These are phyloP conservation scores for Hsuehochloa calcarea DNA, from an alignment of 176 grass and related monocot species.

Conservation along the genomic window DNA sequence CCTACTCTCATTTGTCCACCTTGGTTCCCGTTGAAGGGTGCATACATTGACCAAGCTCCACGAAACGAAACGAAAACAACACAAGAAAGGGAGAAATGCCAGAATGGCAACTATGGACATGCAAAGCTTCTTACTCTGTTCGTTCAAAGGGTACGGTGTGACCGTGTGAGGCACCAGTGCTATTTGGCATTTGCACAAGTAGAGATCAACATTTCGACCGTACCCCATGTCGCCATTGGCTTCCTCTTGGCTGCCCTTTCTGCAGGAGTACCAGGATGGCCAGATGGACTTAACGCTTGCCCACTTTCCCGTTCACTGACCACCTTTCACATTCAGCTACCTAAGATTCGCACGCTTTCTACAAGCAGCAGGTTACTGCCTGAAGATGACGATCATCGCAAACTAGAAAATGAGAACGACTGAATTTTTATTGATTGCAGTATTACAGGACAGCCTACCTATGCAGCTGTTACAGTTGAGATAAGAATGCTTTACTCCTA, in stretches of 20 bases:
- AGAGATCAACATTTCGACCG: too few species aligned
- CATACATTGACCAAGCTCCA: too few species aligned
- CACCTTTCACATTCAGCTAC: background rate
- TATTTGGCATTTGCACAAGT: too few species aligned
- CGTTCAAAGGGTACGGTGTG: too few species aligned
- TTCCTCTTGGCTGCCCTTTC: too few species aligned
- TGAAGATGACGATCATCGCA: background rate
- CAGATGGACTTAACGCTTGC: background rate
- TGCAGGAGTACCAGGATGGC: background rate
- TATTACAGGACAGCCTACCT: background rate
- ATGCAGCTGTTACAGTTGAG: background rate
- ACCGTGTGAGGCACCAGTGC: too few species aligned
- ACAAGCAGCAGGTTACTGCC: background rate
- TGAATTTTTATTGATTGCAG: background rate
- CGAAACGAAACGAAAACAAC: too few species aligned
- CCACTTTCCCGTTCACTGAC: background rate
- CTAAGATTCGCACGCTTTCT: background rate
- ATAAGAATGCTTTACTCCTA: background rate
- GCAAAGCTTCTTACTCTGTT: too few species aligned
- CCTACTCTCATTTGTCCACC: too few species aligned
- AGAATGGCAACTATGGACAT: background rate
- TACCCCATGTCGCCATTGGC: too few species aligned
- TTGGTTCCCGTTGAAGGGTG: too few species aligned
- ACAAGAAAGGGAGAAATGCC: background rate
- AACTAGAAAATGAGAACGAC: background rate